phyloP scores from a whole-genome alignment of 2,329 filamentous ascomycete species.

The Colletotrichum shisoi region DNA sequence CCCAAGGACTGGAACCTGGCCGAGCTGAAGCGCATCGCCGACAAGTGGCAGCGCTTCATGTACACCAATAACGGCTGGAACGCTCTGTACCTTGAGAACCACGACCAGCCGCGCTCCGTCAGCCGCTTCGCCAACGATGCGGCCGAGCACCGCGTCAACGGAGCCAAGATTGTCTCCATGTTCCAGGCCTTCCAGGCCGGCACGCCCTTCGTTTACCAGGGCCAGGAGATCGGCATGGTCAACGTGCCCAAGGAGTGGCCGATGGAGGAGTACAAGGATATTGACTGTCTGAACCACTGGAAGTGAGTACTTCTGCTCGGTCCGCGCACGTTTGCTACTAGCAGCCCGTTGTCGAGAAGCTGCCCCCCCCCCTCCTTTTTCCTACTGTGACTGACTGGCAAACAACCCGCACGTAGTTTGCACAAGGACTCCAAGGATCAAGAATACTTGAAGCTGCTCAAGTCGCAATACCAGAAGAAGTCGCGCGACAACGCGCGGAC shows the following conservation, averaged over 20 bases:
- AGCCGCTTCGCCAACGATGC: conserved; percentile 62
- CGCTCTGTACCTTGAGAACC: conserved; percentile 71
- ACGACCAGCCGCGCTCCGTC: conserved; percentile 69
- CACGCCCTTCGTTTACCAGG: conserved; percentile 74
- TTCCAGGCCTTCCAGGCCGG: conserved; percentile 66
- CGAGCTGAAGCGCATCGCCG: conserved; percentile 61
- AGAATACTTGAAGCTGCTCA: conserved; percentile 50
- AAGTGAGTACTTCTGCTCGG: conserved; percentile 45
- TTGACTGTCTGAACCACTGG: conserved; percentile 66
- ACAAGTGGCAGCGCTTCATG: conserved; percentile 68
- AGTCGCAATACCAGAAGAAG: conserved; percentile 62
- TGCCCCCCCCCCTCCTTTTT: too few relatives aligned
- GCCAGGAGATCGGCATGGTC: conserved; percentile 72
- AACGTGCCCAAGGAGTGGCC: conserved; percentile 69
- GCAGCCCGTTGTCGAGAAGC: neutral
- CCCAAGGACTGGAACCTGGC: conserved; percentile 56
- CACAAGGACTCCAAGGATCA: conserved; percentile 52
- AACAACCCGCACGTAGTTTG: conserved; percentile 43
- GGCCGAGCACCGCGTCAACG: conserved; percentile 57
- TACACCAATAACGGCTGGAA: conserved; percentile 69
- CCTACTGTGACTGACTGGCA: conserved; percentile 2
- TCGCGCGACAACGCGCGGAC: conserved; percentile 74
- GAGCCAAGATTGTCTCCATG: conserved; percentile 67
- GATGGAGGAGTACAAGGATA: conserved; percentile 73
- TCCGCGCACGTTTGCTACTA: neutral